These are phyloP conservation scores for Aurinia saxatilis DNA, from an alignment of 345 rosid species.

Conservation along the genomic window DNA sequence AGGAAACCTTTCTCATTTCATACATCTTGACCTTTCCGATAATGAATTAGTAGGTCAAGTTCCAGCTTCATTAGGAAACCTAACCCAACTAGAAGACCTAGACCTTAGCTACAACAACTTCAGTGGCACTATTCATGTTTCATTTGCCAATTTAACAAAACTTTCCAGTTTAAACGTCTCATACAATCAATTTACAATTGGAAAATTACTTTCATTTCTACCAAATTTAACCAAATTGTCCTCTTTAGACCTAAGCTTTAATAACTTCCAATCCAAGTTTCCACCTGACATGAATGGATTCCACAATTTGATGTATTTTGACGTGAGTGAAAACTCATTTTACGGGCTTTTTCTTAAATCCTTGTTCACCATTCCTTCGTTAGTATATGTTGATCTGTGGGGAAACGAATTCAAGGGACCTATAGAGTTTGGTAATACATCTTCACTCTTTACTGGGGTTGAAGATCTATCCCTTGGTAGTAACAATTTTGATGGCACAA, in stretches of 20 bases:
- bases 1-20: not conserved
- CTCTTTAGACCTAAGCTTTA: not conserved
- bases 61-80: not conserved
- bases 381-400: not conserved
- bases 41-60: no score
- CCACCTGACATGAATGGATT: not conserved
- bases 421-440: not conserved
- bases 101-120: no score
- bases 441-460: not conserved
- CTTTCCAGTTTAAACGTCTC: not conserved
- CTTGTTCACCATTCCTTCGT: not conserved
- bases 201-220: not conserved
- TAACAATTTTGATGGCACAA: not conserved
- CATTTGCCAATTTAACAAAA: not conserved
- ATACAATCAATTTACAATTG: not conserved
- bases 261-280: not conserved
- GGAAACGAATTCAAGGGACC: not conserved
- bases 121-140: not conserved
- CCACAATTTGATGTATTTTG: not conserved
- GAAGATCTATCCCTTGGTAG: not conserved
- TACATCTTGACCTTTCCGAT: no score
- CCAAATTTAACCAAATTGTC: not conserved
- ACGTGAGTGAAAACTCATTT: not conserved
- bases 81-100: not conserved
- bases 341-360: not conserved